Base-by-base conservation (phyloP, 495 filamentous ascomycete genomes). In the Podospora australis region DNA sequence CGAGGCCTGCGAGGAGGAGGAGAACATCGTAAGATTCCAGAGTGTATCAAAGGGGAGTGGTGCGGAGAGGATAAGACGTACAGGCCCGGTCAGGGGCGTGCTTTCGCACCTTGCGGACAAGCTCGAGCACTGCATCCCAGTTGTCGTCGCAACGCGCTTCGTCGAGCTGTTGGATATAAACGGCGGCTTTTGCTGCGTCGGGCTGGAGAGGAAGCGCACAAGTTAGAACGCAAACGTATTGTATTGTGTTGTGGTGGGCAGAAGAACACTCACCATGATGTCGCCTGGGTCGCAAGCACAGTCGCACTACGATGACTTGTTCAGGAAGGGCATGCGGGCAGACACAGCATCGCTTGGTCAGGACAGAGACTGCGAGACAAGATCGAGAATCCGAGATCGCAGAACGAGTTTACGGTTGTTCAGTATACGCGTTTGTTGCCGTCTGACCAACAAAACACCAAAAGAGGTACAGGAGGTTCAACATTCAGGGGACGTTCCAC, bases 61-160 rank as follows among this genome's bases (percentile, higher is more conserved):
- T 14, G 39, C 39, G 28, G 21, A 34, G 32, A 41, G 21, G 22
- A 52, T 52, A 56, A 36, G 45, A 62, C 77, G 49, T 82, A 96
- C 92, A 96, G 63, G 77, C 78, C 58, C 85, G 81, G 25, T 90
- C 81, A 38, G 89, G 84, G 50, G 89, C 88, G 78, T 97, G 91
- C 60, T 97, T 96, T 57, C 80, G 84, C 50, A 96, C 78, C 68
- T 98, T 97, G 55, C 89, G 79, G 55, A 87, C 80, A 50, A 95
- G 72, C 69, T 96, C 92, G 23, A 85, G 86, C n/a, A 96, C 77
- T 23, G 86, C 86, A 51, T 86, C 77, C 92, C 92, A 98, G 58
- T 78, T 82, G 23, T 87, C 88, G 59, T 90, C 80, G 61, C 87
- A 92, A 49, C 92, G 85, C 54, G 88, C 88, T 55, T 80, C 78